Percentiles rank a stretch among this genome's conserved stretches.
Conservation (phyloP, 2,329 filamentous ascomycete genomes). For the Colletotrichum zoysiae region DNA sequence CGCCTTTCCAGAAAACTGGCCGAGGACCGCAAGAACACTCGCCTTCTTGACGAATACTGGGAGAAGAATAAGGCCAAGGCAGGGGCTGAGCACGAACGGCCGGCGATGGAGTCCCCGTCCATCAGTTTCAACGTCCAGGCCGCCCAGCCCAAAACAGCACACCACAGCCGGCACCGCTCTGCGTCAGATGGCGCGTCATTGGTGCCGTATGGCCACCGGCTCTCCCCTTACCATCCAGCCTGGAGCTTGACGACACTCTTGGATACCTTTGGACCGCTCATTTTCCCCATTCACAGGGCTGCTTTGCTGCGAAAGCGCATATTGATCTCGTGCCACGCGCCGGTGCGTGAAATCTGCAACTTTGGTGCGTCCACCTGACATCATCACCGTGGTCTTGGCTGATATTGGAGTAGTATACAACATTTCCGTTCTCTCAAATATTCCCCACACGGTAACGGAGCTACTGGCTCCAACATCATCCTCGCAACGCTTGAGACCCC, state of each 20-base stretch:
- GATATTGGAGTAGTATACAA: conserved; percentile 78
- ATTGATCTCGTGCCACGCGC: conserved; percentile 85
- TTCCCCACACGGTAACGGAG: conserved; percentile 80
- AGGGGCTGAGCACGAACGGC: conserved; percentile 51
- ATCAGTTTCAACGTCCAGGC: conserved; percentile 57
- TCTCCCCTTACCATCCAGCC: conserved; percentile 87
- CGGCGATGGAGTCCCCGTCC: conserved; percentile 65
- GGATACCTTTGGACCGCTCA: conserved; percentile 87
- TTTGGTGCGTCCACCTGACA: conserved; percentile 73
- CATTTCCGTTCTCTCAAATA: conserved; percentile 90
- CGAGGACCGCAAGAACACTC: conserved; percentile 71
- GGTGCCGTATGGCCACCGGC: conserved; percentile 70
- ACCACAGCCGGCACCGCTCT: conserved; percentile 67
- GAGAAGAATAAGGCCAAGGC: conserved; percentile 65
- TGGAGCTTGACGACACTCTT: conserved; percentile 83
- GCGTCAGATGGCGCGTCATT: conserved; percentile 72
- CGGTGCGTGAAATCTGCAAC: conserved; percentile 87
- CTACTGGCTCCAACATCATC: conserved; percentile 73
- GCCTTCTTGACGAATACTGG: conserved; percentile 85
- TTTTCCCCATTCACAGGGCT: conserved; percentile 91
- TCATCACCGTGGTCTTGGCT: not conserved
- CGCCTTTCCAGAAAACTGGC: conserved; percentile 66
- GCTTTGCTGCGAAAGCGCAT: conserved; percentile 90
- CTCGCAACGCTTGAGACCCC: conserved; percentile 76
- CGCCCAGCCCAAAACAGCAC: conserved; percentile 52